Evolutionary conservation across 345 rosid genomes (phyloP).

Genomic region (Gynandropsis gynandra): DNA sequence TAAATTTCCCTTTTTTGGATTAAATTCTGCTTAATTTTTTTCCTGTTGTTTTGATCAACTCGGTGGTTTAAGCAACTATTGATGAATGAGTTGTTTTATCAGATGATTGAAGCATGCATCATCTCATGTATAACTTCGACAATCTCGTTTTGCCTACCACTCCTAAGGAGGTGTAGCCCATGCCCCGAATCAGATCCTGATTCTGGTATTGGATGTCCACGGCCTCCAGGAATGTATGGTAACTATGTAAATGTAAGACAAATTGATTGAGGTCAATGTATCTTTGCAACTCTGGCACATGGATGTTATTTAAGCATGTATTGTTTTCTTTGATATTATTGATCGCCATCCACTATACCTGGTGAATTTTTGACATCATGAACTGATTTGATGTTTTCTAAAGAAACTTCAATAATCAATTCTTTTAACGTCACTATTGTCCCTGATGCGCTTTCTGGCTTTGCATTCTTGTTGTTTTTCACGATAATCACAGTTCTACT

Average conservation of each 20-base stretch:
- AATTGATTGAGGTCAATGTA: conserved; percentile 8
- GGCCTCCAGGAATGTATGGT: conserved; percentile 90
- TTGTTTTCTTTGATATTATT: no score
- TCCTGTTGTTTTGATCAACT: conserved; percentile 6
- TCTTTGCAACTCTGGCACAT: conserved; percentile 16
- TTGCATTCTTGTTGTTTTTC: conserved; percentile 16
- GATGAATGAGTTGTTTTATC: conserved; percentile 14
- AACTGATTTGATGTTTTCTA: conserved; percentile 8
- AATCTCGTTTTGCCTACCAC: conserved; percentile 89
- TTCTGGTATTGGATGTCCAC: conserved; percentile 76
- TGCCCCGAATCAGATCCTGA: conserved; percentile 76
- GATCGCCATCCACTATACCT: background rate
- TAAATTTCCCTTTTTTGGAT: background rate
- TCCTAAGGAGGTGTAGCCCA: conserved; percentile 79
- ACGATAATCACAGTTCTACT: conserved; percentile 57
- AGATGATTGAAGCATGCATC: conserved; percentile 96
- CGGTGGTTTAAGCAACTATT: conserved; percentile 5
- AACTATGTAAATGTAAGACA: conserved; percentile 85
- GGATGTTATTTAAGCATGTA: conserved; percentile 1
- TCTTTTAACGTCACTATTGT: background rate
- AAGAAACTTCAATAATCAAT: background rate
- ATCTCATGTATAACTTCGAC: conserved; percentile 79
- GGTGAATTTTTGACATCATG: background rate
- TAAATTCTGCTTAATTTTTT: conserved; percentile 12
- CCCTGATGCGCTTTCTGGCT: conserved; percentile 9